Conservation (phyloP, 73 alveolate species). For the Uronychia setigera region DNA sequence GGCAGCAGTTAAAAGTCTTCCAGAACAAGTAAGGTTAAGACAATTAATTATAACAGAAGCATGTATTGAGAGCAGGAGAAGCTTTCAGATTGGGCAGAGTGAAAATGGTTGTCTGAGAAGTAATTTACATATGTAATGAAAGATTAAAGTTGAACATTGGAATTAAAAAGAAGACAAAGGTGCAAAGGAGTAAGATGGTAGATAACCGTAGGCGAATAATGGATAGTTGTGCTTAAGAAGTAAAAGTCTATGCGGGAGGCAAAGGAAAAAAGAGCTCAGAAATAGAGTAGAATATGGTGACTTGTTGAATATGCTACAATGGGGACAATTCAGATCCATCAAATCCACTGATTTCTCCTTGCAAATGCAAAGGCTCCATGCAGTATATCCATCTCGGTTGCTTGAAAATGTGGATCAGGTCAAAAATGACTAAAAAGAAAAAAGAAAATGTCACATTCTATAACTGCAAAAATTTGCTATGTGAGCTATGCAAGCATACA, state of each 20-base stretch:
- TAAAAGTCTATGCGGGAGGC: neutral
- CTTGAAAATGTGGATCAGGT: conserved; percentile 54
- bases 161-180: conserved; percentile 27
- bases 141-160: neutral
- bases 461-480: conserved; percentile 54
- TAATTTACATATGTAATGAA: neutral
- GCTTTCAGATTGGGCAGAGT: conserved; percentile 26
- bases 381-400: conserved; percentile 70
- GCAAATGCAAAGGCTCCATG: conserved; percentile 78
- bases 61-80: conserved; percentile 1
- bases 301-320: neutral
- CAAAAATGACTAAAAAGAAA: conserved; percentile 44
- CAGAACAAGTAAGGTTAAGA: neutral
- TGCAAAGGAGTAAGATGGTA: neutral
- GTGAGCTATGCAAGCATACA: conserved; percentile 74
- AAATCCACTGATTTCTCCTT: conserved; percentile 72
- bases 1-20: neutral
- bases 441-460: conserved; percentile 39
- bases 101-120: neutral
- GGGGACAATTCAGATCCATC: neutral
- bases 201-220: neutral
- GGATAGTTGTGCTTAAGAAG: neutral
- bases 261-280: neutral
- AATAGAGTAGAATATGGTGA: neutral
- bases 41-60: neutral